phyloP scores from a whole-genome alignment of 495 filamentous ascomycete species.

The Trichoderma gamsii region DNA sequence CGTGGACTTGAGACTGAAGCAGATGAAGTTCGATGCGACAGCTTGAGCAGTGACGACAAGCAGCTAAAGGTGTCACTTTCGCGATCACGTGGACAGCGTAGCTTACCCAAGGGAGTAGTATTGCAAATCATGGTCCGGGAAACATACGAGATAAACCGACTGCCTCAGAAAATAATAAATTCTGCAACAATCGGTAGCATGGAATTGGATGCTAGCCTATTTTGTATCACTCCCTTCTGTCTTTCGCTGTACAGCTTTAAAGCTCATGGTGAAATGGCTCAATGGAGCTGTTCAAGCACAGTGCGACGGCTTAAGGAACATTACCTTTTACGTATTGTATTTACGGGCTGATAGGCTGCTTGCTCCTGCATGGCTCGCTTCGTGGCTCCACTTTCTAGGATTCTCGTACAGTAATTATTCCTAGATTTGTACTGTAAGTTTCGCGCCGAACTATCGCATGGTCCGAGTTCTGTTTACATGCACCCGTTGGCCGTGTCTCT shows the following conservation, averaged over 20 bases:
- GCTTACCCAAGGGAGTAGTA: not conserved
- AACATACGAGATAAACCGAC: too few species aligned
- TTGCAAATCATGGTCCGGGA: not conserved
- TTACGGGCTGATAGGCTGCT: not conserved
- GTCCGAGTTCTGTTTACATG: not conserved
- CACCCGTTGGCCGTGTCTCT: too few species aligned
- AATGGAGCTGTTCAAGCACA: not conserved
- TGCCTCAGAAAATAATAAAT: too few species aligned
- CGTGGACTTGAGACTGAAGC: not conserved
- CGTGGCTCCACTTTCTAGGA: not conserved
- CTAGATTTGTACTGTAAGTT: not conserved
- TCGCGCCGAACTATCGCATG: not conserved
- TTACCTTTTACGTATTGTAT: not conserved
- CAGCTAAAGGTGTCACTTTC: constrained; percentile 6
- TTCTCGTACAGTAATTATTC: not conserved
- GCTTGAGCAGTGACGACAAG: not conserved
- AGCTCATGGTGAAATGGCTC: too few species aligned
- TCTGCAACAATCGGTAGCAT: too few species aligned
- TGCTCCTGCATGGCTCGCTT: not conserved
- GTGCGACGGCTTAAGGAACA: not conserved
- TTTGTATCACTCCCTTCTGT: not conserved
- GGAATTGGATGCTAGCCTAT: not conserved
- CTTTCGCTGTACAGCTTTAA: not conserved
- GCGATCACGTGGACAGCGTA: not conserved
- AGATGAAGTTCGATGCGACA: not conserved